Evolutionary conservation across 352 stramenopile species (phyloP), one percentile per base, ranked within the genome.

Genomic region (Aphanomyces cochlioides): DNA sequence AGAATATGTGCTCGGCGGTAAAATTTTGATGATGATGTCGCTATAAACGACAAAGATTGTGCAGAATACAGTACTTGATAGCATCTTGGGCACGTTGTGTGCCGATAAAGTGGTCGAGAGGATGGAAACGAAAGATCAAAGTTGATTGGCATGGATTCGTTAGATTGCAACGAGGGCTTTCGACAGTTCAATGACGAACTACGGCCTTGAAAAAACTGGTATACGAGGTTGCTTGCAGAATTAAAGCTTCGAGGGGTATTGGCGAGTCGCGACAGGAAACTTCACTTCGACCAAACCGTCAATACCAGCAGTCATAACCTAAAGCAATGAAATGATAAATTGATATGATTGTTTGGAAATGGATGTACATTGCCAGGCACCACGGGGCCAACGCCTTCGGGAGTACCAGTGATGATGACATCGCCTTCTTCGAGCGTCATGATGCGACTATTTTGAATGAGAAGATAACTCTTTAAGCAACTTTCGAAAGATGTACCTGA

Each of bases 401-500:
- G 87, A 0, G 85, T 95, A 58, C 87, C 85, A 7, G 87, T 95
- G 74, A 93, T 90, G 69, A 95, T 88, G 43, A 95, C 65, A 64
- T 95, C 87, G 34, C 85, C 87, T 73, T 90, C 81, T 61, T 95
- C 85, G 34, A 93, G 80, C 56, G 84, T 93, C 83, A 93, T 92
- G 66, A 92, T 88, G 72, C 81, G 81, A 56, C 83, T 71, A 50
- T 34, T 38, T n/a, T 7, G 61, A 6, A 45, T 17, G n/a, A 60
- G 47, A 60, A 15, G 40, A 17, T 7, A 17, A 0, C 12, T n/a
- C 15, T 39, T 7, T 36, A 1, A 17, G 5, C 17, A 17, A 21
- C 40, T 39, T 8, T 40, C 3, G 43, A 3, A 40, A 60, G 3
- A 39, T 15, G 28, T 19, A 72, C 53, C 60, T 93, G 57, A 92